Base-by-base conservation (phyloP, 2,329 filamentous ascomycete species). In the Bisporella sp. region DNA sequence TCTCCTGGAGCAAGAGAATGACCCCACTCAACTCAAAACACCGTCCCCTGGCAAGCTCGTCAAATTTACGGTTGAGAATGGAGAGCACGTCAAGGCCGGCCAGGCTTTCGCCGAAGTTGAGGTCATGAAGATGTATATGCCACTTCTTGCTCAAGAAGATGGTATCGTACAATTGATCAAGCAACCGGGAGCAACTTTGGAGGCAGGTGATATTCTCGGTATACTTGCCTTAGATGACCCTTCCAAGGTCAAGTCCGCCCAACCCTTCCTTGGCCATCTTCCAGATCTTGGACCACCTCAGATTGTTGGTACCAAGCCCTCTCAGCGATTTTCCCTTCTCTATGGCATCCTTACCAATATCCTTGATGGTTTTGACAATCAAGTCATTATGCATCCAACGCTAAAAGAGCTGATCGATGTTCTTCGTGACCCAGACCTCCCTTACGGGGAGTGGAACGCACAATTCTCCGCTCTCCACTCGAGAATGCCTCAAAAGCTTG, bases 71-170 rank as follows among this genome's bases (percentile, higher is more conserved):
- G 88, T 99, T 2, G 93, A 96, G 69, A 97, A 95, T 64, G 93
- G 93, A 54, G 80, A 90, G 60, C 93, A 99, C 68, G 83, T 99
- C 70, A 85, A 82, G 69, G 89, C 95, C 61, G 92, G 92, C 51
- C 88, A 97, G 70, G 77, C 92, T 33, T 99, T 90, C 65, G 93
- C 93, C 50, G 93, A 99, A 70, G 92, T 99, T 40, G 93, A 99
- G 73, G 93, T 99, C 71, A 99, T 99, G 93, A 99, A 99, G 80
- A 99, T 99, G 93, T 97, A 97, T 79, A 99, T 99, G 93, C 93
- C 93, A 64, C 78, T 99, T 49, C 80, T 99, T 54, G 88, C 93
- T 3, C 86, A 91, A 66, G 93, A 99, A 69, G 93, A 96, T 62
- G 93, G 93, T 75, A 80, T 95, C 49, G 92, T 99, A 50, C 93